Base-by-base conservation (phyloP, 2,329 filamentous ascomycete genomes). In the Ophiocordyceps camponoti-floridani region DNA sequence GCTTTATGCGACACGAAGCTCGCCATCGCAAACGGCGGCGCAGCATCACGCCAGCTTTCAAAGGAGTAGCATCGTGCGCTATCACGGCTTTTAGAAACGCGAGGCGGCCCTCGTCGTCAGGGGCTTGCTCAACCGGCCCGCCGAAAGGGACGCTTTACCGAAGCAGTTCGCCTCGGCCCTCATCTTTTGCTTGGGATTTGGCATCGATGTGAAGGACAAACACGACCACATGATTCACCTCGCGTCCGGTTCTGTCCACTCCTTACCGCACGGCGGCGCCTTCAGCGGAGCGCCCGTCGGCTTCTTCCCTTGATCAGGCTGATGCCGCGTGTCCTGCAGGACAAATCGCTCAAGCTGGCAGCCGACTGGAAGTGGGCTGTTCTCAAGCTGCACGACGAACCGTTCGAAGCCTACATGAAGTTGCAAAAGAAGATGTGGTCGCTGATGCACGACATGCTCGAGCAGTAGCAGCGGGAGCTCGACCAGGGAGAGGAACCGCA, bases 11-110 rank as follows among this genome's bases (percentile, higher is more conserved):
- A 45, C 66, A 60, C 58, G 64, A 64, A 0, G 54, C 60, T n/a
- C 52, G 52, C 28, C 69, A 67, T 49, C 58, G 59, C n/a, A 50
- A 64, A 46, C 67, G 70, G 47, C 62, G 68, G 31, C 61, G 58
- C 43, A 53, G 68, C 26, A 54, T 70, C 67, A 70, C 46, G 59
- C 55, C 35, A 57, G 55, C n/a, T 68, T 70, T 47, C 59, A 60
- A 18, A 62, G 60, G 47, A 59, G 60, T 33, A 63, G 53, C 45
- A 58, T 62, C 40, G 52, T 53, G 33, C 55, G 53, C 23, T 63
- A 61, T 46, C 56, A 53, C 16, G 49, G 53, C 19, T 51, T 64
- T 27, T 63, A 66, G 49, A 49, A 58, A n/a, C 46, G 53, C 14
- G 62, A 66, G 51, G 53, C 58, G 8, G 49, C 47, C 2, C 47